Conservation (phyloP, 2,329 filamentous ascomycete genomes). For the Hypoxylon sp. region DNA sequence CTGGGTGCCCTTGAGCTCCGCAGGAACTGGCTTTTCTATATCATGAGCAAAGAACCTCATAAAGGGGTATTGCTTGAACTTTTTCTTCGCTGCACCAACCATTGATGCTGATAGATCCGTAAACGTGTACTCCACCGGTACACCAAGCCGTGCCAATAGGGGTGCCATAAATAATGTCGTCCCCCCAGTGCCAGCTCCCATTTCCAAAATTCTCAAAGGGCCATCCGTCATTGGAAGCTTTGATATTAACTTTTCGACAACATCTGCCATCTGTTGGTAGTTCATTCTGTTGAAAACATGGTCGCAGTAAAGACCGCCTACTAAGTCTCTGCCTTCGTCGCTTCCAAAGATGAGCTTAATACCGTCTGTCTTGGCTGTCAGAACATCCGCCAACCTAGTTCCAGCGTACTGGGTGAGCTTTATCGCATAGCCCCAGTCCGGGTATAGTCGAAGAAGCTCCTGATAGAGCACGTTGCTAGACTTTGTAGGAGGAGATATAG, state of each 20-base stretch:
- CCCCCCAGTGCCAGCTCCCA: conserved; percentile 55
- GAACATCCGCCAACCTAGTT: conserved; percentile 44
- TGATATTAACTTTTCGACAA: background rate
- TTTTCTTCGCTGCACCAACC: conserved; percentile 46
- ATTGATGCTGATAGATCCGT: conserved; percentile 55
- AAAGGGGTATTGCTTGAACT: conserved; percentile 40
- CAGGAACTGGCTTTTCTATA: conserved; percentile 48
- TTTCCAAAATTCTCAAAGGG: conserved; percentile 53
- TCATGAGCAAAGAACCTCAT: conserved; percentile 51
- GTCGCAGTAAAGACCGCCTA: conserved; percentile 55
- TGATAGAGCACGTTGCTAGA: conserved; percentile 47
- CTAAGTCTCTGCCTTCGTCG: conserved; percentile 51
- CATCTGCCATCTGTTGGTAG: conserved; percentile 48
- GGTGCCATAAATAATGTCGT: conserved; percentile 48
- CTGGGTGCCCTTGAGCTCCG: conserved; percentile 36
- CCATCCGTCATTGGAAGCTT: conserved; percentile 5
- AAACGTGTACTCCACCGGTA: conserved; percentile 55
- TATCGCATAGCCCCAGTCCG: conserved; percentile 46
- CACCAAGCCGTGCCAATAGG: conserved; percentile 31
- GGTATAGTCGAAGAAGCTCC: conserved; percentile 46
- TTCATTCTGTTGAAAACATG: conserved; percentile 52
- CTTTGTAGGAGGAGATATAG: conserved; percentile 43
- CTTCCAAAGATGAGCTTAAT: conserved; percentile 57
- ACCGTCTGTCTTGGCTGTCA: conserved; percentile 54
- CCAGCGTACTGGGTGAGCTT: conserved; percentile 45